Evolutionary conservation across 768 basidiomycete genomes (phyloP), one percentile per base, ranked within the genome.

Genomic region (Russula earlei): DNA sequence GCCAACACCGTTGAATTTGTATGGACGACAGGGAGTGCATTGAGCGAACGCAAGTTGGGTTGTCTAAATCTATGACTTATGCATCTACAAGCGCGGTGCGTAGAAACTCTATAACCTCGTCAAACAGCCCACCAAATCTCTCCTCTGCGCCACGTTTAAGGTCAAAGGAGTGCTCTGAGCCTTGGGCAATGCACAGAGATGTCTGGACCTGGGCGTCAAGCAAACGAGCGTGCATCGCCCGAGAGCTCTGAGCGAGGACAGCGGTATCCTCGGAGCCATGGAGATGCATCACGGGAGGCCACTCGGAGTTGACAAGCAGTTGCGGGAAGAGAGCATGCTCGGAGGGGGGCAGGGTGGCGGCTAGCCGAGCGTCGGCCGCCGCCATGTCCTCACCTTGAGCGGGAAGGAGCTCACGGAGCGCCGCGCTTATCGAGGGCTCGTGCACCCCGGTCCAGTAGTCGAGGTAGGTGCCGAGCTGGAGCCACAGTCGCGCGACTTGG

Each of bases 131-230:
- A 3, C 73, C 70, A 61, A 72, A 72, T 50, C 63, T 29, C 29
- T 68, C 70, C 57, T 80, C 79, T 5, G 76, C 77, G 20, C 65
- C 65, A 15, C 69, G 65, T 29, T 66, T 71, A 60, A 77, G 79
- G 63, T 84, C 82, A 58, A 82, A 83, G 0, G 76, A 75, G 62
- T 84, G 82, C 49, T 81, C 78, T 56, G 68, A 65, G 9, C 71
- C 77, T 5, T 74, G 69, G 17, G 77, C 64, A 15, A 73, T 67
- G 19, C 69, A 59, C 4, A 79, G 55, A 38, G 67, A 62, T 3
- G 70, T 70, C 1, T 61, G 52, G 1, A 77, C 74, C 2, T 73
- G 72, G 2, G 68, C 70, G 2, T 66, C 50, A 37, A 64, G 52
- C 29, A 82, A 67, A 49, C 73, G 62, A 0, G 54, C 48, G 12